phyloP scores from a whole-genome alignment of 495 filamentous ascomycete species.

The Daldinia childiae region DNA sequence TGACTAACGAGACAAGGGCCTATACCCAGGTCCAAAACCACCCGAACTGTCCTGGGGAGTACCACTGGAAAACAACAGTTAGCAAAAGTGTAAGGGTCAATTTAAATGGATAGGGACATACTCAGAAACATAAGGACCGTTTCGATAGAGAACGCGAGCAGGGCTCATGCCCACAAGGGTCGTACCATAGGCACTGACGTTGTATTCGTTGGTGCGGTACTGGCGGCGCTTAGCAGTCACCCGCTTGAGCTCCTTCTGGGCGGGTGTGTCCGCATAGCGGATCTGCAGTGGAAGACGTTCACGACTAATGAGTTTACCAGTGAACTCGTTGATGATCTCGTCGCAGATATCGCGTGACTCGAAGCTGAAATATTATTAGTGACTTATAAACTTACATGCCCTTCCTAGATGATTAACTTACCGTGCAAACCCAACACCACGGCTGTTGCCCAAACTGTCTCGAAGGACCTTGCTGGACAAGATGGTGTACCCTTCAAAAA shows the following conservation, averaged over 20 bases:
- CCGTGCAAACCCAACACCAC: constrained; percentile 97
- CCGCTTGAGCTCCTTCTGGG: constrained; percentile 94
- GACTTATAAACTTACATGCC: background rate
- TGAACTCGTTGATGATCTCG: constrained; percentile 81
- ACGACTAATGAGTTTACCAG: constrained; percentile 74
- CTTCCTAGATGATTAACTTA: constrained; percentile 52
- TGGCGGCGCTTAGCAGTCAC: constrained; percentile 91
- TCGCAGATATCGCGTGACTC: constrained; percentile 88
- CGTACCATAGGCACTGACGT: constrained; percentile 69
- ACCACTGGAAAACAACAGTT: constrained; percentile 10
- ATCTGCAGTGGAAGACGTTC: constrained; percentile 86
- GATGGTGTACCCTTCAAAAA: constrained; percentile 85
- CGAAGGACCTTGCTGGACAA: constrained; percentile 93
- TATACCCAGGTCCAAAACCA: constrained; percentile 18
- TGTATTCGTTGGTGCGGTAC: constrained; percentile 95
- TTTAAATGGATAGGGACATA: constrained; percentile 3
- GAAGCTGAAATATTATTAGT: constrained; percentile 67
- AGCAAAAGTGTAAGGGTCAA: background rate
- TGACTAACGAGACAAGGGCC: background rate
- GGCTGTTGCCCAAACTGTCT: constrained; percentile 87
- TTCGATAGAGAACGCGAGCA: constrained; percentile 46
- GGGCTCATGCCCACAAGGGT: constrained; percentile 61
- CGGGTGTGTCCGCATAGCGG: constrained; percentile 94
- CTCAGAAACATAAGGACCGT: constrained; percentile 4
- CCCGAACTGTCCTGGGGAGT: background rate